These are phyloP conservation scores for Melianthus villosus DNA, from an alignment of 441 rosid genomes.

Conservation along the genomic window DNA sequence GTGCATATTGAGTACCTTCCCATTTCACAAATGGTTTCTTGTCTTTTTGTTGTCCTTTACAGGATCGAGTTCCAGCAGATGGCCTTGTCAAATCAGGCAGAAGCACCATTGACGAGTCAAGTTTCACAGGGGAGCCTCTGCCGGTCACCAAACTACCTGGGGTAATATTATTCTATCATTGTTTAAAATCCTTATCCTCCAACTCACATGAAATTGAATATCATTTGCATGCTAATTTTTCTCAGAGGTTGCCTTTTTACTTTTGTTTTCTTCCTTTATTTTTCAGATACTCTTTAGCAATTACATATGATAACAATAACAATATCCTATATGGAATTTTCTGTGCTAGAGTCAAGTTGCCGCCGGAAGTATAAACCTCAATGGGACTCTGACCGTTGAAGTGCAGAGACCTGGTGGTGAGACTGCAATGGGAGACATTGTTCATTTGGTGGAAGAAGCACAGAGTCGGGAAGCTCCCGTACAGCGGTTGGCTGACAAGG, in stretches of 20 bases:
- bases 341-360: slow-evolving; percentile 73
- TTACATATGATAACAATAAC: too few species aligned
- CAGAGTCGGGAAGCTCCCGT: slow-evolving; percentile 91
- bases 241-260: background rate
- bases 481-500: slow-evolving; percentile 91
- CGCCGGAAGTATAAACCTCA: slow-evolving; percentile 87
- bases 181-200: background rate
- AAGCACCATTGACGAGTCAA: slow-evolving; percentile 83
- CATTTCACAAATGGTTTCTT: background rate
- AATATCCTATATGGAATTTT: slow-evolving; percentile 12
- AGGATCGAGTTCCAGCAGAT: slow-evolving; percentile 94
- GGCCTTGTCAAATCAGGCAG: slow-evolving; percentile 87
- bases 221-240: background rate
- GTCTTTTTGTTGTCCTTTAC: background rate
- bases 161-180: slow-evolving; percentile 32
- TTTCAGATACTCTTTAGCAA: too few species aligned
- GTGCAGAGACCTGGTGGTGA: slow-evolving; percentile 89
- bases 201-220: background rate
- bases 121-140: slow-evolving; percentile 95
- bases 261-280: background rate
- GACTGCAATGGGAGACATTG: slow-evolving; percentile 80
- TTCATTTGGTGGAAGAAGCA: slow-evolving; percentile 91
- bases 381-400: slow-evolving; percentile 83
- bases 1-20: slow-evolving; percentile 4
- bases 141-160: slow-evolving; percentile 78